Evolutionary conservation across 2,329 filamentous ascomycete species (phyloP), one percentile per base, ranked within the genome.

Genomic region (Verticillium nonalfalfae): DNA sequence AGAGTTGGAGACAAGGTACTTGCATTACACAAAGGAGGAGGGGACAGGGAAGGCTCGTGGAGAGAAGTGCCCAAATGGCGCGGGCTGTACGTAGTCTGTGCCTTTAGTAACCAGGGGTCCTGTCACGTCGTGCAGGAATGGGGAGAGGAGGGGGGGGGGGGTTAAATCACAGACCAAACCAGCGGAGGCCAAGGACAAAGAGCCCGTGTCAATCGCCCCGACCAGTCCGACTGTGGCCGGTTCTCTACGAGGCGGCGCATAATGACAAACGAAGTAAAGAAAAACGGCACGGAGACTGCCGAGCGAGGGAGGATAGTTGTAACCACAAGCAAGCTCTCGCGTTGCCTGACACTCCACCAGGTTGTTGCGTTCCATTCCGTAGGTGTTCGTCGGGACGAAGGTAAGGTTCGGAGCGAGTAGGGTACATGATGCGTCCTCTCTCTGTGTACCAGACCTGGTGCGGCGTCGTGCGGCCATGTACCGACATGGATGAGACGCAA

Each of bases 61-160:
- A 21, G 63, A n/a, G 57, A 34, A 55, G 59, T 63, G 64, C 60
- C 60, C 63, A 50, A 65, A 65, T 62, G 56, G 63, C 62, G 63
- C 64, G 64, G 62, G 58, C 62, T 64, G 52, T 26, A 26, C 26
- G 26, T 58, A 59, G 62, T 60, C 60, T 65, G 63, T 65, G 63
- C 63, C 62, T 58, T 59, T 60, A 57, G 33, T 45, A 50, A 26
- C 58, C 62, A 63, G 62, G 63, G 63, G 59, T 60, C 62, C 39
- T 60, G 52, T 62, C 59, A 59, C 59, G 18, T n/a, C 56, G 60
- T 58, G 62, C 33, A 33, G 26, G 54, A 56, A 34, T 50, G 45
- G 45, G 14, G 45, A 4, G 4, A 4, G 4, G 26, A 4, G 39
- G 39, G 18, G 39, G 13, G 39, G 39, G 40, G 40, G 18, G 40